Base-by-base conservation (phyloP, 768 basidiomycete species). In the Xerocomus brunneocitrinus region DNA sequence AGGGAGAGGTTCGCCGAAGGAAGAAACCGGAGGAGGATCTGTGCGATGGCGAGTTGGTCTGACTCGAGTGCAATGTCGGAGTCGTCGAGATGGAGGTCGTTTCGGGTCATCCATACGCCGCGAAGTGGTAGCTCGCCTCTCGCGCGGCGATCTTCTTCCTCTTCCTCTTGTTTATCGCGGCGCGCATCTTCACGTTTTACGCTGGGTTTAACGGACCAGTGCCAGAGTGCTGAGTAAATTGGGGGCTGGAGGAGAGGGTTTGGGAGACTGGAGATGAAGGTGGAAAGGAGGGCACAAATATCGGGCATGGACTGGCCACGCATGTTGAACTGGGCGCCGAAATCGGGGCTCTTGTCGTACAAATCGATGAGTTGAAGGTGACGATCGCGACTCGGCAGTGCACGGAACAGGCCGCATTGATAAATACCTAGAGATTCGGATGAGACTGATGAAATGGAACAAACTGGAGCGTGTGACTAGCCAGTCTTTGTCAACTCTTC, bases 21-120 rank as follows among this genome's bases (percentile, higher is more conserved):
- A 5, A 81, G 71, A 42, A 83, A 72, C 7, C 76, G 76, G n/a
- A 83, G 72, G 47, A 82, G 62, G 58, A 76, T 67, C 52, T 77
- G 77, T 13, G 79, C 79, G 27, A 69, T 68, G 1, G 59, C 56
- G 54, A 81, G 55, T 35, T 72, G 72, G 13, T 68, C 57, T 7
- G 59, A 46, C 54, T 73, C 76, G 25, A 71, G 53, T 44, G 61
- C 54, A 42, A 59, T 54, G 32, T 61, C 61, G 40, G 51, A 31
- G 7, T 61, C 57, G 35, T 56, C 59, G 28, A 58, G 14, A 36
- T 51, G 57, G 13, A 62, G 45, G 22, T 63, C 56, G n/a, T 55
- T 58, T 24, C 47, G 61, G 32, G 30, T 9, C 30, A 13, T 24
- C 52, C 58, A 60, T 0, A 50, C 52, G 13, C 47, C 57, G 0